Evolutionary conservation across 257 asterid genomes (phyloP), one percentile per base, ranked within the genome.

Genomic region (Scutellaria galericulata): DNA sequence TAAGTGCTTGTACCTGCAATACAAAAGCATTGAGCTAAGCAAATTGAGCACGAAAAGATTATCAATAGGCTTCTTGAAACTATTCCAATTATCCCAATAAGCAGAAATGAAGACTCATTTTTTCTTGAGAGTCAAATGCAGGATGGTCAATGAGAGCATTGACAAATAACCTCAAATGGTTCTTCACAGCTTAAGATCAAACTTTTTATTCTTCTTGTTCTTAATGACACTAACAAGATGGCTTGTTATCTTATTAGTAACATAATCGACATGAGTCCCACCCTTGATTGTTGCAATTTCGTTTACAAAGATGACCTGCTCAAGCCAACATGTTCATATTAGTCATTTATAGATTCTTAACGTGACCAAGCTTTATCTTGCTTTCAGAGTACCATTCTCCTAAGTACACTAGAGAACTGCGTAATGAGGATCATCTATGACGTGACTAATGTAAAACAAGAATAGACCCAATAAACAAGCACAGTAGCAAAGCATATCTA

Each of bases 261-360:
- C n/a, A n/a, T n/a, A n/a, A n/a, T 95, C 99, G 15, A 95, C 98
- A 78, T 92, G 99, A 66, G 98, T 95, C 68, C 99, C 99, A 15
- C 99, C 99, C 78, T 95, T 95, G 84, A 92, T 83, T 48, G 99
- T 95, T 44, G 98, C 87, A 69, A 95, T 95, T 70, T 86, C 83
- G 67, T 95, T 95, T 2, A 95, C 99, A 66, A 95, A 95, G 82
- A 98, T 95, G 80, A 95, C 99, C 99, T 95, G 90, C 53, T 18
- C 54, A 69, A 73, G 47, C 66, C 45, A 79, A 50, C n/a, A 24
- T 40, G 44, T 42, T 14, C 13, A 9, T 5, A 46, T 73, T 58
- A 78, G 48, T 64, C 55, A 61, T 40, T 5, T 63, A 39, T 54
- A 57, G 63, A 50, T 63, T 57, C 47, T 67, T 52, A 69, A 15